A percentile compares a stretch with the other conserved stretches of the same genome.
Conservation (phyloP, 2,329 filamentous ascomycete genomes). For the Colletotrichum sp. region DNA sequence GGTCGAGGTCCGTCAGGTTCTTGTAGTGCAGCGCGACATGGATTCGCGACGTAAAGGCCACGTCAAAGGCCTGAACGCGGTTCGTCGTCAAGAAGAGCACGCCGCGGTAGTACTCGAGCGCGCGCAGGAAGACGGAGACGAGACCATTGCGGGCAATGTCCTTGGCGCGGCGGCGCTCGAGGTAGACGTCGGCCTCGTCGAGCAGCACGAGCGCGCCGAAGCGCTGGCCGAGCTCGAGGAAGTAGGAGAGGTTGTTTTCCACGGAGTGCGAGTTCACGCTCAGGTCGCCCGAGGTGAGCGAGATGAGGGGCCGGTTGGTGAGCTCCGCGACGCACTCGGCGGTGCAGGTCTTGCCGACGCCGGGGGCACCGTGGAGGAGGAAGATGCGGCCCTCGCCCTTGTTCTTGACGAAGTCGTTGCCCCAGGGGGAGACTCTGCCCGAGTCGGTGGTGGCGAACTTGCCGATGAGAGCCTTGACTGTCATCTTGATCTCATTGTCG, state of each 20-base stretch:
- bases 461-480: conserved; percentile 51
- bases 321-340: conserved; percentile 60
- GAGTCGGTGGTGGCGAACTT: conserved; percentile 45
- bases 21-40: conserved; percentile 34
- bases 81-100: conserved; percentile 57
- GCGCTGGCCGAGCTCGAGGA: conserved; percentile 52
- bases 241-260: conserved; percentile 50
- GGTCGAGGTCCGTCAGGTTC: conserved; percentile 29
- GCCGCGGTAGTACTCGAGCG: conserved; percentile 56
- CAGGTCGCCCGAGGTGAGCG: conserved; percentile 55
- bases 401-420: conserved; percentile 34
- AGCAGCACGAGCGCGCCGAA: conserved; percentile 59
- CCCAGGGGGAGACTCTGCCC: conserved; percentile 47
- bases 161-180: conserved; percentile 52
- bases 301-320: conserved; percentile 54
- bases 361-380: conserved; percentile 56
- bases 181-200: conserved; percentile 66
- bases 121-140: conserved; percentile 54
- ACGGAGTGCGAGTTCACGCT: conserved; percentile 41
- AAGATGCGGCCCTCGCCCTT: conserved; percentile 57
- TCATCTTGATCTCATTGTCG: conserved; percentile 51
- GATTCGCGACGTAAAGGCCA: conserved; percentile 35
- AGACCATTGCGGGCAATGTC: conserved; percentile 53
- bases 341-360: conserved; percentile 63
- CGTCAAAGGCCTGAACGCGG: conserved; percentile 42